Conservation (phyloP, 768 basidiomycete genomes). For the Naganishia kalamii region DNA sequence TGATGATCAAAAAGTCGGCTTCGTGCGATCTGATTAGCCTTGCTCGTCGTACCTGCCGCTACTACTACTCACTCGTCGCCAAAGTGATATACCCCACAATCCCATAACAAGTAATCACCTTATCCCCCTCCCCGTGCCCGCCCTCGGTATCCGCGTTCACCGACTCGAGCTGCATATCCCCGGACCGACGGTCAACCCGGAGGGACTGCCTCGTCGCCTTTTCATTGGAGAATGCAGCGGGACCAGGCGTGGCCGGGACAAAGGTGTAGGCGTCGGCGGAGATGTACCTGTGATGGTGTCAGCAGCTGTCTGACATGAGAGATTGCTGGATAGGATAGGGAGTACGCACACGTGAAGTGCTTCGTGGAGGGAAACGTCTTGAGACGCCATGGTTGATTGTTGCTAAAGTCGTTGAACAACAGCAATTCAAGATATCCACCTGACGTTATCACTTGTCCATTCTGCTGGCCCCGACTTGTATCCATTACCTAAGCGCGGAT, state of each 20-base stretch:
- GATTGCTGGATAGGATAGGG: not conserved
- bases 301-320: not conserved
- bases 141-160: conserved; percentile 20
- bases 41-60: not conserved
- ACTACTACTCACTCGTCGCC: conserved; percentile 44
- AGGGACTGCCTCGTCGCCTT: conserved; percentile 46
- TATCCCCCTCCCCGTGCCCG: conserved; percentile 40
- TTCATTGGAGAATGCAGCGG: conserved; percentile 29
- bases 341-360: conserved; percentile 43
- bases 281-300: conserved; percentile 25
- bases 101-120: conserved; percentile 50
- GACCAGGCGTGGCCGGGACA: conserved; percentile 28
- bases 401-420: not conserved
- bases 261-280: conserved; percentile 32
- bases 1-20: conserved; percentile 90
- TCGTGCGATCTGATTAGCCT: not conserved
- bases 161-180: conserved; percentile 47
- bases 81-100: conserved; percentile 52
- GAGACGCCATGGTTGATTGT: not conserved
- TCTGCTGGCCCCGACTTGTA: too few relatives aligned
- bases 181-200: conserved; percentile 45
- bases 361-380: conserved; percentile 38
- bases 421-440: too few relatives aligned
- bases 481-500: too few relatives aligned
- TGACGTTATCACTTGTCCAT: too few relatives aligned